Percentiles rank a stretch among this genome's conserved stretches.
Evolutionary conservation across 192 early-diverging fungal genomes (phyloP).

Genomic region (Coemansia sp.): DNA sequence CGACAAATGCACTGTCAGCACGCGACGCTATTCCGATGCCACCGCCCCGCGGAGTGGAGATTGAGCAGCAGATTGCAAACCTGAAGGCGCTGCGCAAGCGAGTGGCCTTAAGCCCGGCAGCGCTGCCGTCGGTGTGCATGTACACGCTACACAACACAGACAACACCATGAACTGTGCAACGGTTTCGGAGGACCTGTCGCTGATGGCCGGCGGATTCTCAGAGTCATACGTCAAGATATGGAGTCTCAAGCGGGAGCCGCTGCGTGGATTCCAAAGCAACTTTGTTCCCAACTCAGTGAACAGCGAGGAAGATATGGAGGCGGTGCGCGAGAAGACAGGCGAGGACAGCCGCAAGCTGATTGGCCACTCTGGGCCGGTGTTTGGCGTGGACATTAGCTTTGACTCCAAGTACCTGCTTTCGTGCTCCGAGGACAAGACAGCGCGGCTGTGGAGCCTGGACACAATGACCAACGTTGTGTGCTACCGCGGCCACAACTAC

Average conservation of each 20-base stretch:
- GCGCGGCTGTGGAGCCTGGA: constrained; percentile 95
- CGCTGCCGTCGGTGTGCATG: constrained; percentile 86
- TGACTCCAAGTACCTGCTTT: constrained; percentile 83
- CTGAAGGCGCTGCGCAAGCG: constrained; percentile 78
- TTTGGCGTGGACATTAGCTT: constrained; percentile 84
- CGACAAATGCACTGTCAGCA: constrained; percentile 58
- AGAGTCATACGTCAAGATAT: constrained; percentile 91
- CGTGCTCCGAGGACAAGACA: constrained; percentile 89
- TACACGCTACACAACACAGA: constrained; percentile 96
- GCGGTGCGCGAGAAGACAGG: constrained; percentile 61
- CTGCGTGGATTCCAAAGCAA: constrained; percentile 64
- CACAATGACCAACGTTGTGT: constrained; percentile 87
- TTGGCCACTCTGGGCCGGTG: constrained; percentile 91
- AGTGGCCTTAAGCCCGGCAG: constrained; percentile 62
- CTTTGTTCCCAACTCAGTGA: constrained; percentile 60
- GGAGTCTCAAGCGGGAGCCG: constrained; percentile 82
- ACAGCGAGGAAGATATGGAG: constrained; percentile 61
- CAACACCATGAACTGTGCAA: constrained; percentile 81
- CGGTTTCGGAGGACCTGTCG: constrained; percentile 76
- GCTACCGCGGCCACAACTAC: constrained; percentile 95
- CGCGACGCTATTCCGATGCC: constrained; percentile 44
- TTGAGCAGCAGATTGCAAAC: constrained; percentile 73
- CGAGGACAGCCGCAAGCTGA: constrained; percentile 62
- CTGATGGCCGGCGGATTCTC: constrained; percentile 88
- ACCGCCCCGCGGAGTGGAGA: constrained; percentile 67